Evolutionary conservation across 2,329 filamentous ascomycete genomes (phyloP).

Genomic region (Botryotinia narcissicola): DNA sequence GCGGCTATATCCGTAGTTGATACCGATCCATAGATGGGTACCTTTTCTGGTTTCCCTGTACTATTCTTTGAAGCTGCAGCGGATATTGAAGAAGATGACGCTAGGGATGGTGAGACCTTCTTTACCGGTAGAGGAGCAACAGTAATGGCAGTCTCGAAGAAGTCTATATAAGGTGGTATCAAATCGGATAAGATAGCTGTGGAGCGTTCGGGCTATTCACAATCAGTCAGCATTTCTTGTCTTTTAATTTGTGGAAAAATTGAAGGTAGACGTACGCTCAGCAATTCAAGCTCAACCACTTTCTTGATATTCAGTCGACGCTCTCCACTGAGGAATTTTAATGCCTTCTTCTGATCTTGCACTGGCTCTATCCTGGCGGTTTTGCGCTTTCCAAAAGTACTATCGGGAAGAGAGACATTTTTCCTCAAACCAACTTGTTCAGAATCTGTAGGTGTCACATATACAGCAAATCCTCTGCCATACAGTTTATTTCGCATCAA

Average conservation of each 20-base stretch:
- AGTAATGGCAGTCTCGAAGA: constrained; percentile 33
- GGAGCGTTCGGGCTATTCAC: constrained; percentile 31
- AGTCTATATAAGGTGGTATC: constrained; percentile 34
- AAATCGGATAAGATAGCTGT: constrained; percentile 30
- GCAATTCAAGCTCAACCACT: constrained; percentile 27
- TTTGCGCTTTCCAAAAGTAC: constrained; percentile 37
- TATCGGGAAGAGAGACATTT: constrained; percentile 39
- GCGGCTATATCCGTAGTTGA: constrained; percentile 51
- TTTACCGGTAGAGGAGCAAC: constrained; percentile 42
- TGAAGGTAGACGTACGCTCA: constrained; percentile 31
- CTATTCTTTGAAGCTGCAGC: constrained; percentile 39
- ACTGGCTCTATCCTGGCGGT: constrained; percentile 41
- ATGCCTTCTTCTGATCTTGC: constrained; percentile 8
- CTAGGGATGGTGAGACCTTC: constrained; percentile 35
- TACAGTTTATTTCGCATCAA: constrained; percentile 56
- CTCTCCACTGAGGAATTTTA: not conserved
- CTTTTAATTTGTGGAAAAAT: constrained; percentile 10
- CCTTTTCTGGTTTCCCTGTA: constrained; percentile 27
- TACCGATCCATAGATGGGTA: constrained; percentile 51
- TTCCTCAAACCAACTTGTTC: constrained; percentile 42
- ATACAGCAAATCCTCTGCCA: constrained; percentile 50
- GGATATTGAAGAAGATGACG: constrained; percentile 31
- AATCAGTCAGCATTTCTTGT: constrained; percentile 22
- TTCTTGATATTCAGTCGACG: constrained; percentile 8
- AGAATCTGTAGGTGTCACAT: constrained; percentile 47